Conservation (phyloP, 345 rosid genomes). For the Gossypium longicalyx region DNA sequence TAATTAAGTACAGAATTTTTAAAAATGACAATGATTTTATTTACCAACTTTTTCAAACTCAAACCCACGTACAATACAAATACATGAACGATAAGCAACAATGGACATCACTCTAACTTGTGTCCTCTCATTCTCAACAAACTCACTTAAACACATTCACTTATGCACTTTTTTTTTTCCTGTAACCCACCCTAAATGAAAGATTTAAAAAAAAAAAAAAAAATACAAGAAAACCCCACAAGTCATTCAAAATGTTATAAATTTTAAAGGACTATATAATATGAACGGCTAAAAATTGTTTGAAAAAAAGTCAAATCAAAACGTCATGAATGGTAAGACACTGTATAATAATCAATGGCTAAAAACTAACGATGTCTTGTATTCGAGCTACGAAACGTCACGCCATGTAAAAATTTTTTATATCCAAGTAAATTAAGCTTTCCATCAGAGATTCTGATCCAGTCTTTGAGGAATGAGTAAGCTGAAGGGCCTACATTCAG, state of each 20-base stretch:
- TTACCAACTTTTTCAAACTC: not conserved
- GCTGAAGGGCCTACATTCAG: constrained; percentile 80
- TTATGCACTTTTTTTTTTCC: constrained; percentile 1
- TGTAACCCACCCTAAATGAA: not conserved
- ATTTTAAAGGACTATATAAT: not conserved
- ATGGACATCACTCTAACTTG: not conserved
- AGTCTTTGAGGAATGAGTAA: constrained; percentile 62
- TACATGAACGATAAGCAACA: not conserved
- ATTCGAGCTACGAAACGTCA: constrained; percentile 67
- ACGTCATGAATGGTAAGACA: not conserved
- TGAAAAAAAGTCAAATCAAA: too few species aligned
- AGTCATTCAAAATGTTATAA: constrained; percentile 5
- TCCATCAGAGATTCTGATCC: constrained; percentile 79
- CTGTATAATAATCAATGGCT: constrained; percentile 11
- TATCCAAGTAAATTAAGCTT: constrained; percentile 78
- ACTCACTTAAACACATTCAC: constrained; percentile 3
- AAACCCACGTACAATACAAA: not conserved
- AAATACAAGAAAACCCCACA: not conserved
- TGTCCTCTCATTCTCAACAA: not conserved
- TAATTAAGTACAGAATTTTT: too few species aligned
- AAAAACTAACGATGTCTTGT: constrained; percentile 59
- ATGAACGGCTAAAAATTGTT: constrained; percentile 14
- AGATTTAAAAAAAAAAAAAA: not conserved
- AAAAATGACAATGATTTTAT: too few species aligned
- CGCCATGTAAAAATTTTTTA: constrained; percentile 79